phyloP scores from a whole-genome alignment of 257 asterid genomes.

The Lycium ferocissimum region DNA sequence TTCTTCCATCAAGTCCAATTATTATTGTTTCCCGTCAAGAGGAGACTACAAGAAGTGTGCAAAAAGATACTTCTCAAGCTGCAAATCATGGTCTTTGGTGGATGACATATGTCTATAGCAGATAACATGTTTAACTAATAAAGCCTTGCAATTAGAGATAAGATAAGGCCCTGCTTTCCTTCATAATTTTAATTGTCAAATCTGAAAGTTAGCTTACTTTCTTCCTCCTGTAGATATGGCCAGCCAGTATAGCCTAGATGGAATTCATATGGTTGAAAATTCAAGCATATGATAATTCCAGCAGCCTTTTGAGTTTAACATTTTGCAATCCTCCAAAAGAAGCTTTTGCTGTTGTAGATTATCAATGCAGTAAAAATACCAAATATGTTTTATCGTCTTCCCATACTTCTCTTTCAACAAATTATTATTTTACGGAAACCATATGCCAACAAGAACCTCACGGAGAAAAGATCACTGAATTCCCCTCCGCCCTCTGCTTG shows the following conservation, averaged over 20 bases:
- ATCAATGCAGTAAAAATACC: not conserved
- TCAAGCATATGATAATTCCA: not conserved
- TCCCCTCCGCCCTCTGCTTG: not conserved
- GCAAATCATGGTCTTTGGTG: not conserved
- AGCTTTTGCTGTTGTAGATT: not conserved
- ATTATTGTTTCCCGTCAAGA: too few species aligned
- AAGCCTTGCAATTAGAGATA: not conserved
- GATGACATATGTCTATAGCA: not conserved
- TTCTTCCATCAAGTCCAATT: too few species aligned
- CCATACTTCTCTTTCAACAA: conserved; percentile 6
- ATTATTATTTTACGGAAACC: not conserved
- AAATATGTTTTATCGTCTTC: not conserved
- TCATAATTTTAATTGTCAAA: not conserved
- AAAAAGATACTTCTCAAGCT: not conserved
- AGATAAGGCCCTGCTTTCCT: not conserved
- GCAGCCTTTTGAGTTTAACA: not conserved
- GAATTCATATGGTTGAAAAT: not conserved
- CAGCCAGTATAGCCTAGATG: not conserved
- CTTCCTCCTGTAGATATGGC: not conserved
- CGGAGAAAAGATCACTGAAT: not conserved
- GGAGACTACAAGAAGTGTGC: too few species aligned
- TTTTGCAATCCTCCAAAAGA: not conserved
- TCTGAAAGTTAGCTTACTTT: not conserved
- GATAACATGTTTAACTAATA: not conserved
- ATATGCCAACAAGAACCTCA: not conserved